Conservation (phyloP, 1,139 yeast species). For the Kodamaea sp. region DNA sequence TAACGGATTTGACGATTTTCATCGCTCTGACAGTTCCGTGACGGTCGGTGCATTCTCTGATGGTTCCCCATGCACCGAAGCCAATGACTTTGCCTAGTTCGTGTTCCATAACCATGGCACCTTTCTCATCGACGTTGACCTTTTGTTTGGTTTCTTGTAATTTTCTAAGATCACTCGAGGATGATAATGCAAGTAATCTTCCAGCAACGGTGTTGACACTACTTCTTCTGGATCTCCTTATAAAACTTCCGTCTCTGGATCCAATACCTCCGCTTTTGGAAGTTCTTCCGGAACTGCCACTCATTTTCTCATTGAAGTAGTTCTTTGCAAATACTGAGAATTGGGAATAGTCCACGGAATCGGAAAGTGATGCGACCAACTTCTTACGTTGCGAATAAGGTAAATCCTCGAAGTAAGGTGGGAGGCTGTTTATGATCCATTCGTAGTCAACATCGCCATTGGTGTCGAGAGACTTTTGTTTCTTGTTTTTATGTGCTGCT, state of each 20-base stretch:
- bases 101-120: conserved; percentile 60
- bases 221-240: conserved; percentile 32
- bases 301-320: conserved; percentile 18
- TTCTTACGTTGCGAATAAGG: conserved; percentile 72
- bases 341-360: conserved; percentile 53
- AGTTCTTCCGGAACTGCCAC: conserved; percentile 21
- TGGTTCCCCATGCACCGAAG: conserved; percentile 89
- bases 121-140: conserved; percentile 56
- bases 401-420: conserved; percentile 59
- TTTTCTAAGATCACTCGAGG: conserved; percentile 40
- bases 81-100: conserved; percentile 79
- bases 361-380: conserved; percentile 55
- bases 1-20: conserved; percentile 65
- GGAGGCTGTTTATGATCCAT: conserved; percentile 46
- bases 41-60: conserved; percentile 63
- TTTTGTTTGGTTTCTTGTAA: conserved; percentile 28
- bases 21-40: conserved; percentile 63
- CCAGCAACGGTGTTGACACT: conserved; percentile 47
- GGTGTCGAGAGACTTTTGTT: conserved; percentile 26
- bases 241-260: conserved; percentile 28
- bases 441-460: conserved; percentile 40
- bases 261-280: conserved; percentile 19
- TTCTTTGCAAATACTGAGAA: conserved; percentile 46
- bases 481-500: conserved; percentile 19
- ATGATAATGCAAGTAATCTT: conserved; percentile 39